phyloP scores from a whole-genome alignment of 768 basidiomycete genomes.

The Hirschioporus abietinus region DNA sequence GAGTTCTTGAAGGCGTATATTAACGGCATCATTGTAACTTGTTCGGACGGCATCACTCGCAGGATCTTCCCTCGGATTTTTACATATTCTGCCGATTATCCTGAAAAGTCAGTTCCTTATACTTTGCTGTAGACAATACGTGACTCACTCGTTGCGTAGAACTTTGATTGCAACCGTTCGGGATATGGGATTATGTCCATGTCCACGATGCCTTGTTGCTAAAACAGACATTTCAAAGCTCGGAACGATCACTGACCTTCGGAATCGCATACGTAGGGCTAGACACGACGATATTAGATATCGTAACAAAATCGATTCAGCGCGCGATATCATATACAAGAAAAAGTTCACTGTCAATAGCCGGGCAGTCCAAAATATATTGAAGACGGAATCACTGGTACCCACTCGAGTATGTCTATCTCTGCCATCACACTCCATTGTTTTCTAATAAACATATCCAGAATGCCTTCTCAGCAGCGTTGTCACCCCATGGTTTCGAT shows the following conservation, averaged over 20 bases:
- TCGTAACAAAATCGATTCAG: slow-evolving; percentile 7
- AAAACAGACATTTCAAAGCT: slow-evolving; percentile 12
- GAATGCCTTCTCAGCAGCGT: slow-evolving; percentile 10
- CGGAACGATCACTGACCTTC: slow-evolving; percentile 12
- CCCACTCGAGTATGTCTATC: slow-evolving; percentile 11
- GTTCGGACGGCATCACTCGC: slow-evolving; percentile 11
- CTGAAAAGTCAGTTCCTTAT: slow-evolving; percentile 18
- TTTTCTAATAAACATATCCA: not conserved
- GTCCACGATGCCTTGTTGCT: slow-evolving; percentile 15
- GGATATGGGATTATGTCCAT: slow-evolving; percentile 18
- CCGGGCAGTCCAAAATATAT: slow-evolving; percentile 3
- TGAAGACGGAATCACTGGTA: slow-evolving; percentile 14
- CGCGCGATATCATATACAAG: slow-evolving; percentile 11
- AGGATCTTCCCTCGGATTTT: slow-evolving; percentile 15
- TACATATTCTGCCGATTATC: slow-evolving; percentile 20
- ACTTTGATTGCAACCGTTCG: slow-evolving; percentile 18
- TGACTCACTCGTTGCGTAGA: slow-evolving; percentile 7
- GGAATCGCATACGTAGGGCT: not conserved
- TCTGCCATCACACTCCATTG: not conserved
- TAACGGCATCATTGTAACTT: slow-evolving; percentile 13
- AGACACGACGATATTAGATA: slow-evolving; percentile 3
- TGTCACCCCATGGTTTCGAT: slow-evolving; percentile 13
- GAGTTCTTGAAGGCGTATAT: slow-evolving; percentile 15
- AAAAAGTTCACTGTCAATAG: slow-evolving; percentile 7
- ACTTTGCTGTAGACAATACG: not conserved